Evolutionary conservation across 176 grass and related monocot species (phyloP).

Genomic region (Miscanthus lutarioriparius): DNA sequence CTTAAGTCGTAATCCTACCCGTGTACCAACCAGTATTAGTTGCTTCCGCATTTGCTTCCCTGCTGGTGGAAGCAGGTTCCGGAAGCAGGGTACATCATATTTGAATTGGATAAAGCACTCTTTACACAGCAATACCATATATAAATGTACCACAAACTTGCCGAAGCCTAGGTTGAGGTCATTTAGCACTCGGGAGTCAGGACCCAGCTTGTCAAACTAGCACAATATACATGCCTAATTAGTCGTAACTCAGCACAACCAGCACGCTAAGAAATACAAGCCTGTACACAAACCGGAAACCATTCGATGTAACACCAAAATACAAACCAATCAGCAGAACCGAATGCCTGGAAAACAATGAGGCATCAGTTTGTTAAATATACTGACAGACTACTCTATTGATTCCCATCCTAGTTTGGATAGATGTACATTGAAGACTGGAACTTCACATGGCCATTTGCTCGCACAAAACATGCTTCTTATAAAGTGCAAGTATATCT

Average conservation of each 20-base stretch:
- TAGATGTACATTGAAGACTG: neutral
- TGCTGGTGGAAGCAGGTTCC: no score
- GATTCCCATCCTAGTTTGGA: neutral
- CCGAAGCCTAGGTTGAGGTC: neutral
- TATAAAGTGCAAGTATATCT: constrained; percentile 69
- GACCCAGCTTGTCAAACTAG: neutral
- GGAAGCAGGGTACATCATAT: no score
- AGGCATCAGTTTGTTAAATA: constrained; percentile 20
- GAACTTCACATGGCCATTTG: constrained; percentile 27
- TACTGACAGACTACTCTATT: neutral
- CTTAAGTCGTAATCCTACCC: no score
- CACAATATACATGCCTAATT: constrained; percentile 18
- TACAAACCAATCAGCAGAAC: constrained; percentile 23
- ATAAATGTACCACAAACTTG: neutral
- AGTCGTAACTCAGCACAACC: neutral
- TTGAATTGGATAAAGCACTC: no score
- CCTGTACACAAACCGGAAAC: neutral
- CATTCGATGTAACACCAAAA: constrained; percentile 2
- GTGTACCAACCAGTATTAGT: no score
- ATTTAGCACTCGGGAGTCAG: neutral
- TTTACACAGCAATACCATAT: no score
- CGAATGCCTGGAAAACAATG: constrained; percentile 1
- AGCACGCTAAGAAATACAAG: constrained; percentile 24
- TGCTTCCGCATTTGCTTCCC: no score
- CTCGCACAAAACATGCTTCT: constrained; percentile 61